Conservation (phyloP, 2,329 filamentous ascomycete species). For the Dactylellina cionopaga region DNA sequence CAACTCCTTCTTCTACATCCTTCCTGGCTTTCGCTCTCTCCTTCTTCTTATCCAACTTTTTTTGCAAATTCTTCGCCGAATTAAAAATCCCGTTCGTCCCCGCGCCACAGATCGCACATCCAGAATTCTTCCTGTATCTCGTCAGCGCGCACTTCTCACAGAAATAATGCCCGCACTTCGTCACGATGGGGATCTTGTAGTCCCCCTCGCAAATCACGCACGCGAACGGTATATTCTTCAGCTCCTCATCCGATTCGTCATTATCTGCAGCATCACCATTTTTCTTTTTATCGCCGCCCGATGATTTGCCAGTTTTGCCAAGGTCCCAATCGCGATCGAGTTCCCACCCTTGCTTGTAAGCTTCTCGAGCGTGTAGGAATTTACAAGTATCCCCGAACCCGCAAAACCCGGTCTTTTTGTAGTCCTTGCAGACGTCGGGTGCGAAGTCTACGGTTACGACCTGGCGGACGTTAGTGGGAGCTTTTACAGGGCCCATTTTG, state of each 20-base stretch:
- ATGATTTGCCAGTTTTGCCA: slow-evolving; percentile 73
- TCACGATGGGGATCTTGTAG: slow-evolving; percentile 83
- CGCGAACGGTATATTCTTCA: slow-evolving; percentile 87
- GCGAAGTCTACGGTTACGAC: slow-evolving; percentile 91
- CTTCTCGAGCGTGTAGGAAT: slow-evolving; percentile 78
- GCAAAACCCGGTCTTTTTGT: slow-evolving; percentile 79
- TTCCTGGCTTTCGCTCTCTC: slow-evolving; percentile 70
- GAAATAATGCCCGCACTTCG: slow-evolving; percentile 95
- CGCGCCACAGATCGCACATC: slow-evolving; percentile 83
- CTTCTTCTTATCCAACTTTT: slow-evolving; percentile 78
- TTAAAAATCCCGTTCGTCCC: slow-evolving; percentile 93
- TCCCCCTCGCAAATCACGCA: slow-evolving; percentile 84
- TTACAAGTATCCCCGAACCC: slow-evolving; percentile 84
- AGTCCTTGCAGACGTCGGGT: slow-evolving; percentile 95
- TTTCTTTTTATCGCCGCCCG: slow-evolving; percentile 65
- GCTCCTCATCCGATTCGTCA: slow-evolving; percentile 73
- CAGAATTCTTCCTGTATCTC: slow-evolving; percentile 84
- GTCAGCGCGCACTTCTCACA: slow-evolving; percentile 89
- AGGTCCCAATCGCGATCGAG: slow-evolving; percentile 94
- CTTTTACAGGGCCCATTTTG: slow-evolving; percentile 85
- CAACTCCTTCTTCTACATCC: slow-evolving; percentile 61
- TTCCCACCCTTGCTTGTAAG: slow-evolving; percentile 93
- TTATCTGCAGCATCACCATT: slow-evolving; percentile 63
- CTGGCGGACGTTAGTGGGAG: slow-evolving; percentile 86
- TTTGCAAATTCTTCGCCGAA: slow-evolving; percentile 81